Conservation (phyloP, 441 rosid genomes). For the Jatropha multifida region DNA sequence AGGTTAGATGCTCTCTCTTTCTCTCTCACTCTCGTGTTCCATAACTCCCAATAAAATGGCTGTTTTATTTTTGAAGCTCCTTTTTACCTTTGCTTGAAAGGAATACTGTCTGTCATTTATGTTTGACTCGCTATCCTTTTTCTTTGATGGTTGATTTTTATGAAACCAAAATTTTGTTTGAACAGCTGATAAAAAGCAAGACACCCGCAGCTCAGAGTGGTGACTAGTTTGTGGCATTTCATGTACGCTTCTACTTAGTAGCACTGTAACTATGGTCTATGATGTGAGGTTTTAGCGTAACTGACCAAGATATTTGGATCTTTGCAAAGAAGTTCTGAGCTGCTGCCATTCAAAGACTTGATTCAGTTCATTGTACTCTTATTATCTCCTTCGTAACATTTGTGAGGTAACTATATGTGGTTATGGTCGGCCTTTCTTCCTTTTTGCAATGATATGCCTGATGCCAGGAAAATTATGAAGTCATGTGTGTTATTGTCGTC, state of each 20-base stretch:
- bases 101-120: neutral
- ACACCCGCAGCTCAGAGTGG: conserved; percentile 40
- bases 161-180: conserved; percentile 25
- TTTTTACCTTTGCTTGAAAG: neutral
- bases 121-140: conserved; percentile 2
- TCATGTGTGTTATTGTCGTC: neutral
- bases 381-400: conserved; percentile 36
- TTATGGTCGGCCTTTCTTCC: conserved; percentile 12
- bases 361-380: conserved; percentile 36
- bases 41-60: neutral
- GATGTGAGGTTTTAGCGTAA: conserved; percentile 29
- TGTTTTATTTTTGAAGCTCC: neutral
- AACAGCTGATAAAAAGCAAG: conserved; percentile 63
- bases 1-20: conserved; percentile 45
- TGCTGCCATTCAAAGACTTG: conserved; percentile 36
- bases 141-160: conserved; percentile 15
- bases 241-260: conserved; percentile 15
- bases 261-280: conserved; percentile 19
- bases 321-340: conserved; percentile 33
- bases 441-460: conserved; percentile 8
- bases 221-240: conserved; percentile 38
- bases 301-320: conserved; percentile 30
- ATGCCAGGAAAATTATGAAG: conserved; percentile 12
- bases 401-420: conserved; percentile 43
- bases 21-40: neutral